Base-by-base conservation (phyloP, 495 filamentous ascomycete species). In the Penicillium desertorum region DNA sequence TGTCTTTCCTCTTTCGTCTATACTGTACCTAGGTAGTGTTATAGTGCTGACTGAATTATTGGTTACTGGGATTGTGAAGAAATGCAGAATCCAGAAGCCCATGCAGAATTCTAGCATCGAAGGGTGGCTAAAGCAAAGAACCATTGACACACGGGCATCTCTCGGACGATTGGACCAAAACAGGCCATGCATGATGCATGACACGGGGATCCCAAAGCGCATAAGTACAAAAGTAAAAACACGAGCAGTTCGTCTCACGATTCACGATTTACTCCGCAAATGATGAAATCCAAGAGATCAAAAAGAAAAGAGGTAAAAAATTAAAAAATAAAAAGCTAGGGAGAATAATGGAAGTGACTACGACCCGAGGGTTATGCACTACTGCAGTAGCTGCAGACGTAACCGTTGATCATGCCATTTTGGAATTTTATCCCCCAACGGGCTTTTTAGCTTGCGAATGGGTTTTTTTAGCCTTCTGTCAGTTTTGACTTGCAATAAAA, bases 81-180 rank as follows among this genome's bases (percentile, higher is more conserved):
- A 52, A 17, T 19, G 50, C 50, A 52, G 23, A 19, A 29, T 29
- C 50, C 50, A 52, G 50, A 52, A 52, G 34, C 34, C 14, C 4
- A 17, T 42, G 50, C 50, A 42, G 23, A 27, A 29, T 29, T 11
- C n/a, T 19, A 32, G 27, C 4, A 30, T 7, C 2, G 45, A 32
- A 32, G 27, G n/a, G 29, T 20, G 45, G 45, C 45, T 1, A 48
- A 17, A 32, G 45, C 5, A 20, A 29, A 16, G 36, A 27, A 37
- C 34, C 36, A 9, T 29, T 36, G 20, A 36, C 16, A 12, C 34
- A 51, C 49, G 34, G 49, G 32, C 14, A 34, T 54, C 16, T 29
- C 20, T 12, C 49, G 19, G 52, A 14, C 42, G 43, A 27, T 47
- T 45, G 45, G 16, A n/a, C 7, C 6, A 17, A 16, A 20, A 27